These are phyloP conservation scores for Dissophora globulifera DNA, from an alignment of 192 early-diverging fungal species.

Conservation along the genomic window DNA sequence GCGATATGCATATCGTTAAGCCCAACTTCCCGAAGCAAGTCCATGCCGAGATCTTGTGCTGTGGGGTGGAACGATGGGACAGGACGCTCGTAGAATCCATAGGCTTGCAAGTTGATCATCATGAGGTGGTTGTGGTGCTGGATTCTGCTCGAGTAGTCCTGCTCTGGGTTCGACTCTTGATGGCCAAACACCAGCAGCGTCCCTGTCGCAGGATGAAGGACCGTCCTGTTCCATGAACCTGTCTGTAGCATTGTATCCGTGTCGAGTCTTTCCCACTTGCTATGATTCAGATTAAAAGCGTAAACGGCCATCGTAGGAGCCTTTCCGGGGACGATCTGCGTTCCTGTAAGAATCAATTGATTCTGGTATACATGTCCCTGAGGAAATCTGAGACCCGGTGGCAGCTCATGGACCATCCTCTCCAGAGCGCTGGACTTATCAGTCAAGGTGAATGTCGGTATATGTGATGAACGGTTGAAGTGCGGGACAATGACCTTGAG, in stretches of 20 bases:
- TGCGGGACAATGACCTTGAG: slow-evolving; percentile 35
- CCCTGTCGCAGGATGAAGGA: slow-evolving; percentile 41
- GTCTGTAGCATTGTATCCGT: slow-evolving; percentile 23
- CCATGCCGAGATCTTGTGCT: slow-evolving; percentile 42
- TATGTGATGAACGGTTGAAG: slow-evolving; percentile 8
- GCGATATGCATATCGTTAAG: slow-evolving; percentile 44
- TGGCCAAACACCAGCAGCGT: slow-evolving; percentile 44
- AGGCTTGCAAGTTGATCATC: slow-evolving; percentile 46
- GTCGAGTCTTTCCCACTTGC: slow-evolving; percentile 38
- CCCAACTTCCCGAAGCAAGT: slow-evolving; percentile 20
- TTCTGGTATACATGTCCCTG: slow-evolving; percentile 49
- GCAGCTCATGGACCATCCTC: slow-evolving; percentile 9
- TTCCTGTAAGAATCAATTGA: slow-evolving; percentile 42
- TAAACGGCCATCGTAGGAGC: slow-evolving; percentile 41
- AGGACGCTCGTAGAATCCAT: slow-evolving; percentile 45
- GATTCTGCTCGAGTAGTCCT: slow-evolving; percentile 35
- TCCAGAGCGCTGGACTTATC: slow-evolving; percentile 26
- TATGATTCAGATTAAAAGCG: slow-evolving; percentile 8
- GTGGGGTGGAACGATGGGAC: slow-evolving; percentile 25
- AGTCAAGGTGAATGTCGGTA: slow-evolving; percentile 20
- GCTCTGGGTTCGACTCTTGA: slow-evolving; percentile 22
- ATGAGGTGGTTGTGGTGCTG: slow-evolving; percentile 42
- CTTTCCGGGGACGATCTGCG: slow-evolving; percentile 25
- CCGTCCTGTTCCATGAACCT: slow-evolving; percentile 42
- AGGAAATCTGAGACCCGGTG: slow-evolving; percentile 43